Conservation (phyloP, 139 green algal species). For the Volvox reticuliferus region DNA sequence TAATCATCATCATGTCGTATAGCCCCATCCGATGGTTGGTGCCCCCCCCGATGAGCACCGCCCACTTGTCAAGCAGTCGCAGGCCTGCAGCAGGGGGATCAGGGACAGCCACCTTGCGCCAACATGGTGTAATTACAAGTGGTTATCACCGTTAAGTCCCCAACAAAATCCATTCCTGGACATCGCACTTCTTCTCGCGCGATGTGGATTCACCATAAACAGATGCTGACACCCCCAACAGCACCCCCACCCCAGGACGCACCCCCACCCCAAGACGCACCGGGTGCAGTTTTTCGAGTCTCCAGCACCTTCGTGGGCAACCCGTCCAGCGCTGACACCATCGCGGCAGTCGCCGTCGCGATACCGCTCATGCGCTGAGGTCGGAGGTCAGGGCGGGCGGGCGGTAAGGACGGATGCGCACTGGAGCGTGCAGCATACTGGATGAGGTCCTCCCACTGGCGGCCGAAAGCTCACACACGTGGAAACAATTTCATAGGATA, state of each 20-base stretch:
- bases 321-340: conserved; percentile 67
- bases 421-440: too few relatives aligned
- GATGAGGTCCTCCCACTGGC: too few relatives aligned
- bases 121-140: too few relatives aligned
- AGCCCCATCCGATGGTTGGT: conserved; percentile 83
- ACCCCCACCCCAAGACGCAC: background rate
- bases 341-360: conserved; percentile 85
- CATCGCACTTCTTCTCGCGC: too few relatives aligned
- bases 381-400: background rate
- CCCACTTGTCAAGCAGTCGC: conserved; percentile 98
- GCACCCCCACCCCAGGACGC: background rate
- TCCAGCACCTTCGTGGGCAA: conserved; percentile 81
- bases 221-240: background rate
- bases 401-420: too few relatives aligned
- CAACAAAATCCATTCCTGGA: too few relatives aligned
- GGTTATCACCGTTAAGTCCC: too few relatives aligned
- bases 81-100: conserved; percentile 67
- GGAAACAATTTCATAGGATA: too few relatives aligned
- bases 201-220: too few relatives aligned
- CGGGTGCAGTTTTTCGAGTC: conserved; percentile 95
- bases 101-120: background rate
- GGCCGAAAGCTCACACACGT: too few relatives aligned
- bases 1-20: conserved; percentile 99
- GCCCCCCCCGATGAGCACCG: conserved; percentile 89
- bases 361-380: conserved; percentile 93